These are phyloP conservation scores for Cyclanthera cordifolia DNA, from an alignment of 306 rosid genomes.

Conservation along the genomic window DNA sequence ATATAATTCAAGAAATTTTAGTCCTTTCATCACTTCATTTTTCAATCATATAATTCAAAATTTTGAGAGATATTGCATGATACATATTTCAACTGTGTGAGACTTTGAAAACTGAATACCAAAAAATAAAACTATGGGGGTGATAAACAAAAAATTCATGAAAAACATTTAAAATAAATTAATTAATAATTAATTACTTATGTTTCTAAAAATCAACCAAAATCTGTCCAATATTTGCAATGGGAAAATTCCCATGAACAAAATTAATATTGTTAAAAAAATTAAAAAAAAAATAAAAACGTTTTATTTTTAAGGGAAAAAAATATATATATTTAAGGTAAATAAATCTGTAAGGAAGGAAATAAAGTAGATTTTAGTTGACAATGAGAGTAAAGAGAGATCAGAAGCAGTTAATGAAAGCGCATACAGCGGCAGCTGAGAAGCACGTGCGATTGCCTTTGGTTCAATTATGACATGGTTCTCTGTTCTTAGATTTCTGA, in stretches of 20 bases:
- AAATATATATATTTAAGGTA: background rate
- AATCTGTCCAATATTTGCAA: no score
- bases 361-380: background rate
- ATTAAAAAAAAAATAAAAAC: no score
- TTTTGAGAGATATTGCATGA: background rate
- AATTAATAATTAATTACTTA: no score
- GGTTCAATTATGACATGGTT: background rate
- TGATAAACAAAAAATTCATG: no score
- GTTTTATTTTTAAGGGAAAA: background rate
- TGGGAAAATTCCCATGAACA: no score
- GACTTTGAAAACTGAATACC: background rate
- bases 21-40: no score
- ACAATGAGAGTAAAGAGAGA: background rate
- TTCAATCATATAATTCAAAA: no score
- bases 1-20: no score
- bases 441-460: constrained; percentile 7
- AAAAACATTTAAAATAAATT: no score
- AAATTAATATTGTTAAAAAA: no score
- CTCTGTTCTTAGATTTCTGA: background rate
- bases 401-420: background rate
- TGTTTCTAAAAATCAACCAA: no score
- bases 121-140: no score
- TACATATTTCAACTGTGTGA: background rate
- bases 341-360: constrained; percentile 1
- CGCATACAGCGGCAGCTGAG: constrained; percentile 4